These are phyloP conservation scores for Apiospora saccharicola DNA, from an alignment of 2,329 filamentous ascomycete species.

Conservation along the genomic window DNA sequence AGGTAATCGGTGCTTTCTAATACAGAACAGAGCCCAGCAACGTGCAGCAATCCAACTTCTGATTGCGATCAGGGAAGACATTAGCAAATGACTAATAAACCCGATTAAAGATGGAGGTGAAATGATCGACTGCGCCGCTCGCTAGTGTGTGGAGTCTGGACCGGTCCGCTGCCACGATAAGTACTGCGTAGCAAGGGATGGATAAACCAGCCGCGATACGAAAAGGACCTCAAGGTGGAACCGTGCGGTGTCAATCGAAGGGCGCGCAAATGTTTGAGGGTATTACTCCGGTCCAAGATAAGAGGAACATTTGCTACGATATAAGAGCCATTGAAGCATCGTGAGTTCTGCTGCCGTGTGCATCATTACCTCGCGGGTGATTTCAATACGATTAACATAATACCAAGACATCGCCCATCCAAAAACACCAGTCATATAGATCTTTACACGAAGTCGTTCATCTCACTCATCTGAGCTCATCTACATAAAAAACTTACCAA, in stretches of 20 bases:
- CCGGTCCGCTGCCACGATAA: neutral
- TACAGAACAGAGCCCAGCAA: neutral
- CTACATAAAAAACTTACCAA: neutral
- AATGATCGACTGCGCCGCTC: neutral
- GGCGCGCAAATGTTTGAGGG: neutral
- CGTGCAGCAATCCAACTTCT: neutral
- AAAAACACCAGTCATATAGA: neutral
- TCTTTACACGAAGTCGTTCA: too few species aligned
- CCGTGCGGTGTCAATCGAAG: slow-evolving; percentile 5
- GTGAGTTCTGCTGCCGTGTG: neutral
- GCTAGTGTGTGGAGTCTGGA: neutral
- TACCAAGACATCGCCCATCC: neutral
- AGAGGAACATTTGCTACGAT: neutral
- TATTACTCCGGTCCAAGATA: neutral
- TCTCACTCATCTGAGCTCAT: too few species aligned
- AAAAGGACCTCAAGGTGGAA: neutral
- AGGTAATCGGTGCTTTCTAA: neutral
- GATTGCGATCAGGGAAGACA: neutral
- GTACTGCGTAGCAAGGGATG: too few species aligned
- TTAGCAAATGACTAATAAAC: neutral
- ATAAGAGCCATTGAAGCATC: neutral
- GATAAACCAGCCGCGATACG: neutral
- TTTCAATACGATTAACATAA: too few species aligned
- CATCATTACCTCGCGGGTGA: too few species aligned
- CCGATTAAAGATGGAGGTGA: neutral